Base-by-base conservation (phyloP, 116 monocot species). In the Papilionanthe hybrid region DNA sequence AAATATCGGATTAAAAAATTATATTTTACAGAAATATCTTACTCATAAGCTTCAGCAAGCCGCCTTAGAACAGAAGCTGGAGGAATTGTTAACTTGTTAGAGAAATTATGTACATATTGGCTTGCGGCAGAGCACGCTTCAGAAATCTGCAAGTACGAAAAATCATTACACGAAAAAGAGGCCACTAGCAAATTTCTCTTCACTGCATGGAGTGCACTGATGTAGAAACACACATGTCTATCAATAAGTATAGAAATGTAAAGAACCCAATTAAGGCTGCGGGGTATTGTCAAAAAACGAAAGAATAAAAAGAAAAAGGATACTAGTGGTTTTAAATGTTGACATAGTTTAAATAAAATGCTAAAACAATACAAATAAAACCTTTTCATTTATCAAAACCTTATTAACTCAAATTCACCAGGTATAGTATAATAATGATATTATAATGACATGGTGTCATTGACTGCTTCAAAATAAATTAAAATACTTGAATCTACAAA, bases 11-110 rank as follows among this genome's bases (percentile, higher is more conserved):
- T 58, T 58, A 58, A n/a, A 0, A 63, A 17, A 9, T 65, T 37
- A 13, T 69, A 5, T 41, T 68, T 32, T 0, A 57, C 4, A 79
- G 55, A 71, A 77, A 79, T 10, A 23, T 86, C 93, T 85, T 83
- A 93, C 93, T 88, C 86, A 82, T 85, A 69, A 65, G 88, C 93
- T 37, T 73, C 53, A 49, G 86, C 90, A 49, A 93, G 75, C 83
- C 90, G 88, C 80, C 81, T 90, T 65, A 90, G 60, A 78, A 85
- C 78, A 72, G 79, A 88, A 74, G 72, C 55, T 78, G 88, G 83
- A 85, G 88, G 88, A 86, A 90, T 53, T 32, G 74, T 75, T 11
- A 78, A 4, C 43, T 75, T 83, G 45, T 44, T 81, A 30, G 28
- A 72, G 69, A 55, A 47, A 81, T 60, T 82, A 80, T 81, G 55